Conservation (phyloP, 2,329 filamentous ascomycete species). For the Botrytis tulipae region DNA sequence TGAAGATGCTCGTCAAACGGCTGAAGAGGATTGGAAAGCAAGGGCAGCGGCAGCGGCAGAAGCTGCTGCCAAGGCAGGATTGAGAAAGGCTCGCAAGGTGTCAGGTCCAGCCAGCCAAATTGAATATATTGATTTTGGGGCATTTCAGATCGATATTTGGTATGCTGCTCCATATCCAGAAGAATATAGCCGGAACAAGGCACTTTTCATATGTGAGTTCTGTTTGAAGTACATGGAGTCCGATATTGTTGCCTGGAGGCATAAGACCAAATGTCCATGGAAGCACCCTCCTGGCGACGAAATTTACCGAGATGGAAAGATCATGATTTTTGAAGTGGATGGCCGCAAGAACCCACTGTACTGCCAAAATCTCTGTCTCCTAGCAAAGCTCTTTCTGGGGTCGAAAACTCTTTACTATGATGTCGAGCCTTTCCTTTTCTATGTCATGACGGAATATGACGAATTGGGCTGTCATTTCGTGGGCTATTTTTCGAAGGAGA, state of each 20-base stretch:
- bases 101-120: slow-evolving; percentile 92
- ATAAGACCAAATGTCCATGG: slow-evolving; percentile 93
- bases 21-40: slow-evolving; percentile 87
- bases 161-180: slow-evolving; percentile 97
- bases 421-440: slow-evolving; percentile 95
- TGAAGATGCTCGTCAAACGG: slow-evolving; percentile 83
- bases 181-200: slow-evolving; percentile 93
- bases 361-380: slow-evolving; percentile 92
- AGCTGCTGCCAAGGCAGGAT: slow-evolving; percentile 62
- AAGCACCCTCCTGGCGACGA: slow-evolving; percentile 98
- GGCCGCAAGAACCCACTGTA: slow-evolving; percentile 97
- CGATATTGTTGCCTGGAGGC: slow-evolving; percentile 95
- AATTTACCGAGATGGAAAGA: slow-evolving; percentile 87
- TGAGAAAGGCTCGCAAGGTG: slow-evolving; percentile 69
- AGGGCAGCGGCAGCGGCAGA: slow-evolving; percentile 62
- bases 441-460: slow-evolving; percentile 93
- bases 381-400: slow-evolving; percentile 96
- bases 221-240: slow-evolving; percentile 99
- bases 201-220: slow-evolving; percentile 99
- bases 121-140: slow-evolving; percentile 97
- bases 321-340: slow-evolving; percentile 97
- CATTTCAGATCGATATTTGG: slow-evolving; percentile 98
- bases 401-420: slow-evolving; percentile 99
- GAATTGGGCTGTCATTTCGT: slow-evolving; percentile 93
- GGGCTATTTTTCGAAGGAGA: slow-evolving; percentile 99